Percentiles rank a stretch among this genome's conserved stretches.
Evolutionary conservation across 768 basidiomycete genomes (phyloP).

Genomic region (Kwoniella heveanensis): DNA sequence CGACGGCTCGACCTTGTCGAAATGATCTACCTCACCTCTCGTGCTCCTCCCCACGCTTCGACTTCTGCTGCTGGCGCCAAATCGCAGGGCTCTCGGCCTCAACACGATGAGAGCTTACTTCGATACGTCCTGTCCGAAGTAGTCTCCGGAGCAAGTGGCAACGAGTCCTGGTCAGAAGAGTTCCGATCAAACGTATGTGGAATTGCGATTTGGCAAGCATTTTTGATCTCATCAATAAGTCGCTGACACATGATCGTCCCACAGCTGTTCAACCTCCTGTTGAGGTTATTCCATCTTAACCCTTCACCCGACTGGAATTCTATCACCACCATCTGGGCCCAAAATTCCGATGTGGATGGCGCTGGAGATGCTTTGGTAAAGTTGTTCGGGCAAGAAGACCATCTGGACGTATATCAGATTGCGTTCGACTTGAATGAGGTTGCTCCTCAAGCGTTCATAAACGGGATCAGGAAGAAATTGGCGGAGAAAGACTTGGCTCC

Average conservation of each 20-base stretch:
- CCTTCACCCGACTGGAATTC: conserved; percentile 71
- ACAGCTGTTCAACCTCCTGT: conserved; percentile 59
- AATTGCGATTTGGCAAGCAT: too few species aligned
- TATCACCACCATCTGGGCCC: conserved; percentile 85
- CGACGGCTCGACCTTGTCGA: conserved; percentile 83
- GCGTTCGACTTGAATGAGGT: conserved; percentile 95
- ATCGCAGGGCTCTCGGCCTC: conserved; percentile 61
- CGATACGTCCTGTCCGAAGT: conserved; percentile 91
- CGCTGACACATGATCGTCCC: conserved; percentile 1
- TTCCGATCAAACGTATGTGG: conserved; percentile 56
- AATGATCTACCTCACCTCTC: conserved; percentile 61
- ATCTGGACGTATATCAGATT: conserved; percentile 85
- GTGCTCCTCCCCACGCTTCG: conserved; percentile 27
- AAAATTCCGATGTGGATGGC: conserved; percentile 69
- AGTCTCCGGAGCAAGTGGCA: conserved; percentile 83
- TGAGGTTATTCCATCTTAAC: conserved; percentile 77
- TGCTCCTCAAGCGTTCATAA: conserved; percentile 88
- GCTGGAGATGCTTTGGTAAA: conserved; percentile 37
- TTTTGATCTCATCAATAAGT: too few species aligned
- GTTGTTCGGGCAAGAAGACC: conserved; percentile 57
- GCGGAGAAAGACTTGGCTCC: conserved; percentile 28
- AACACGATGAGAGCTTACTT: conserved; percentile 71
- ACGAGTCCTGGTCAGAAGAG: conserved; percentile 56
- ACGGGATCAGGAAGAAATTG: conserved; percentile 63
- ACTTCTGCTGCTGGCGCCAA: conserved; percentile 22